Evolutionary conservation across 2,329 filamentous ascomycete genomes (phyloP), one percentile per base, ranked within the genome.

Genomic region (Aspergillus costaricaensis): DNA sequence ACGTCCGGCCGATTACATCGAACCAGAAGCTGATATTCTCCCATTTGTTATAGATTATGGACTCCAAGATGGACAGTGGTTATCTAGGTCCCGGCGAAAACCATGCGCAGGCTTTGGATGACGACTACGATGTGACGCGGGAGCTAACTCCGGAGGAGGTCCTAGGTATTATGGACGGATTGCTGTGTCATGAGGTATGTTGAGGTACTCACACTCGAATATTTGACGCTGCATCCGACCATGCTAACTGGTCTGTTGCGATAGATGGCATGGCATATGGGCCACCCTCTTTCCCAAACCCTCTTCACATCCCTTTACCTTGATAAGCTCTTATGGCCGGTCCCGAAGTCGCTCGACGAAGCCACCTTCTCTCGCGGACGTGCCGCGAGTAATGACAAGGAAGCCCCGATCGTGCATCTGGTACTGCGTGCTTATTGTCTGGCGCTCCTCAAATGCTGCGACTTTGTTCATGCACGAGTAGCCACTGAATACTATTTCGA

Each of bases 31-130:
- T 71, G 58, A 72, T 56, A 21, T 55, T 48, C 7, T 14, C 38
- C 14, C 41, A 21, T 36, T 41, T 5, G 7, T 47, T 25, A 55
- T 70, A 99, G 95, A 96, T 99, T 69, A 97, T 97, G 91, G 95
- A 99, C 72, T 88, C 91, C 1, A 99, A 98, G 78, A 99, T 99
- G 95, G 95, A 99, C 76, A 97, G 92, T 72, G 95, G 95, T 27
- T 92, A 89, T 66, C 81, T 96, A 6, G 83, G 86, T 19, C 86
- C 89, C 7, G 90, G 88, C 30, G 91, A 96, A 70, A 75, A 70
- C 49, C 66, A 72, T 41, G 71, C 69, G 60, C 64, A 76, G 59
- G 87, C 88, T n/a, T 85, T 94, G 36, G 91, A 96, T 61, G 89
- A 94, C 64, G 85, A 90, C 54, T 96, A 94, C 75, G 89, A 96